phyloP scores from a whole-genome alignment of 2,329 filamentous ascomycete species.

The Neofusicoccum kwambonambiense region DNA sequence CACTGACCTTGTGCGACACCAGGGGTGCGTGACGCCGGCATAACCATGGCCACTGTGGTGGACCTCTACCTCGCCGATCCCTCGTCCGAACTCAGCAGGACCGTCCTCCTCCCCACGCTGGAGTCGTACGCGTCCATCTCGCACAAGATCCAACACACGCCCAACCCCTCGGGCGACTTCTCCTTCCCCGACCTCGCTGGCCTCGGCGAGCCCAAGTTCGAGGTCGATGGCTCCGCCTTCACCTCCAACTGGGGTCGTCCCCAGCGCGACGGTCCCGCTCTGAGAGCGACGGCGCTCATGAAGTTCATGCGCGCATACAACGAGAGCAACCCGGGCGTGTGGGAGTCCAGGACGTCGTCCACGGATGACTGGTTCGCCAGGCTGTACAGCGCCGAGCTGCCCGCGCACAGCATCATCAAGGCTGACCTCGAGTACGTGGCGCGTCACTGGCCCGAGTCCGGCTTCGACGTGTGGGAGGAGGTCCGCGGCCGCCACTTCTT shows the following conservation, averaged over 20 bases:
- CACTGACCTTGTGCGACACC: not conserved
- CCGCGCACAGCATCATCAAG: conserved; percentile 43
- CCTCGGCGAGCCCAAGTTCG: conserved; percentile 46
- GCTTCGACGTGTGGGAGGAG: conserved; percentile 49
- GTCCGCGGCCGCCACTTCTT: conserved; percentile 45
- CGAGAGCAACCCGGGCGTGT: conserved; percentile 37
- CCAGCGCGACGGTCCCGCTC: conserved; percentile 45
- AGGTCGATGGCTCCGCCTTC: conserved; percentile 38
- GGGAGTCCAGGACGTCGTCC: conserved; percentile 63
- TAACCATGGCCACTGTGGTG: conserved; percentile 43
- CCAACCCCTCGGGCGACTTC: conserved; percentile 36
- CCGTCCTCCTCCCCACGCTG: conserved; percentile 31
- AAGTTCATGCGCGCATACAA: conserved; percentile 42
- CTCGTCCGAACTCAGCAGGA: conserved; percentile 25
- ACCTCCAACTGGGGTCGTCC: conserved; percentile 43
- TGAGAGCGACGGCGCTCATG: conserved; percentile 44
- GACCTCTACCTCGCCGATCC: conserved; percentile 37
- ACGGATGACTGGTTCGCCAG: conserved; percentile 31
- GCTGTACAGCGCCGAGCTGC: conserved; percentile 38
- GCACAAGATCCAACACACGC: conserved; percentile 37
- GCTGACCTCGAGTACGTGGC: conserved; percentile 46
- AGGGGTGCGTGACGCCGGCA: conserved; percentile 47
- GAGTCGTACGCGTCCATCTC: conserved; percentile 36
- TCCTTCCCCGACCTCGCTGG: conserved; percentile 35
- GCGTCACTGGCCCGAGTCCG: conserved; percentile 41